Evolutionary conservation across 1,284 basidiomycete genomes (phyloP).

Genomic region (Cerioporus squamosus): DNA sequence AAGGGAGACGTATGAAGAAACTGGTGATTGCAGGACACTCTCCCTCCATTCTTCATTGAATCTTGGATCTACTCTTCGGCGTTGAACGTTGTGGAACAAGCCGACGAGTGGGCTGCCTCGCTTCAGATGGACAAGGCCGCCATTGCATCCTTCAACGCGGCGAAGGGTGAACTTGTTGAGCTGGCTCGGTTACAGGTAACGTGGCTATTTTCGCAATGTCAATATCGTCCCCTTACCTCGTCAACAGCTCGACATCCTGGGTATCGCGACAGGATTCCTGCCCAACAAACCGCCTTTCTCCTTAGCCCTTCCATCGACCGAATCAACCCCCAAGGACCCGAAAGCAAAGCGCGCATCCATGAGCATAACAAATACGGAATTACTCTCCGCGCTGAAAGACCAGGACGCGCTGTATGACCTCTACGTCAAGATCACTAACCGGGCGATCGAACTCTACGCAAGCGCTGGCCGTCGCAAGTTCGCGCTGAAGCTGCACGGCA

Average conservation of each 20-base stretch:
- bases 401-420: constrained; percentile 71
- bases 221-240: neutral
- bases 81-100: constrained; percentile 84
- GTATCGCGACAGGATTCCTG: constrained; percentile 72
- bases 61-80: constrained; percentile 95
- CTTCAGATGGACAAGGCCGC: constrained; percentile 48
- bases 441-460: constrained; percentile 83
- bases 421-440: constrained; percentile 76
- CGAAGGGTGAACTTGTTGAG: constrained; percentile 83
- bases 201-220: constrained; percentile 5
- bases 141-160: constrained; percentile 60
- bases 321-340: constrained; percentile 14
- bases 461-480: constrained; percentile 83
- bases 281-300: constrained; percentile 77
- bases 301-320: constrained; percentile 38
- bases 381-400: constrained; percentile 65
- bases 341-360: constrained; percentile 35
- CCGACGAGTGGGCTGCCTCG: constrained; percentile 72
- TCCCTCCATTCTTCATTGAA: constrained; percentile 87
- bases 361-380: constrained; percentile 64
- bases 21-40: constrained; percentile 50
- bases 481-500: constrained; percentile 82
- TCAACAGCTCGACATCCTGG: constrained; percentile 80
- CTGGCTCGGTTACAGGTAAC: constrained; percentile 80
- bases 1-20: neutral